Base-by-base conservation (phyloP, 2,329 filamentous ascomycete genomes). In the Talaromyces sp. region DNA sequence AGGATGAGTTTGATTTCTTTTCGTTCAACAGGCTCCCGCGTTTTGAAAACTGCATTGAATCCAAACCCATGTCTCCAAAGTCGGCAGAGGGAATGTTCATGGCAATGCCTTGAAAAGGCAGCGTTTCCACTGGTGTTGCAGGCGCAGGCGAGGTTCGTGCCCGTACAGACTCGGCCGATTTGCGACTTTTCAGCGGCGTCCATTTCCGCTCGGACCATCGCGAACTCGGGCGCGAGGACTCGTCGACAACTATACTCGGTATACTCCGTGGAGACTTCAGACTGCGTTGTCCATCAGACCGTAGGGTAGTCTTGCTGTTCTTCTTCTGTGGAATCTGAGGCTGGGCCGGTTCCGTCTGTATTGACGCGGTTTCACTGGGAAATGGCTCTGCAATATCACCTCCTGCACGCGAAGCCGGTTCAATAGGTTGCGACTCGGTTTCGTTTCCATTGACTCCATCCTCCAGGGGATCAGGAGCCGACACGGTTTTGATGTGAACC, bases 11-110 rank as follows among this genome's bases (percentile, higher is more conserved):
- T 22, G 56, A 64, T 54, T 68, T 79, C 67, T 79, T 81, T 70
- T 81, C 82, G 33, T 80, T 82, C 64, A 87, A 72, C 71, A 87
- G 78, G 72, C 84, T 87, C 57, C 85, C 85, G 60, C 85, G 76
- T 60, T 82, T 84, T 13, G 84, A 86, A 66, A 88, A 88, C 53
- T 81, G 79, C 64, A 88, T 73, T 47, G 81, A 78, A 58, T 79
- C 77, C 42, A 78, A 72, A 17, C 77, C 77, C 59, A 87, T 71
- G 44, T 82, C 83, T 61, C 83, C 82, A 54, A 85, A 78, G 59
- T 75, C 78, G 39, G 78, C 78, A 2, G 78, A 81, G 4, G 85
- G 84, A 61, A 87, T 85, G 63, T 82, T 76, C 64, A 84, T 78
- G 44, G 81, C 78, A 49, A 86, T 80, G 47, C 78, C 78, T 59